phyloP scores from a whole-genome alignment of 1,284 basidiomycete species.

The Hemileia vastatrix region DNA sequence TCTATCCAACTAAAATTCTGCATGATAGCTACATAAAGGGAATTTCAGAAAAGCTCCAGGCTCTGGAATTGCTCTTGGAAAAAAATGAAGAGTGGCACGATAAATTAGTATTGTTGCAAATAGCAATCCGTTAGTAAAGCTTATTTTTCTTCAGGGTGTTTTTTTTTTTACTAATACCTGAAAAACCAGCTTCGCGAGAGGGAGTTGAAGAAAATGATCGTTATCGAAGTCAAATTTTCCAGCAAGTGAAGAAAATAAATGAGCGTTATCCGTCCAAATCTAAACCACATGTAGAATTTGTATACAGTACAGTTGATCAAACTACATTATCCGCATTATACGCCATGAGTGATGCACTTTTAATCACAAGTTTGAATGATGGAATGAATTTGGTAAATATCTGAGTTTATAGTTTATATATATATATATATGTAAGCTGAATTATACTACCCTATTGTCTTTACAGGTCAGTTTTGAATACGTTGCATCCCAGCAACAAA shows the following conservation, averaged over 20 bases:
- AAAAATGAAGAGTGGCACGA: slow-evolving; percentile 99
- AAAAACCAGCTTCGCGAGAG: slow-evolving; percentile 65
- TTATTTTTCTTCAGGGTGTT: no score
- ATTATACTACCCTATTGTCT: no score
- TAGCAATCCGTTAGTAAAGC: slow-evolving; percentile 68
- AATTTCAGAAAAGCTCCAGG: slow-evolving; percentile 94
- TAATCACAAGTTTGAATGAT: slow-evolving; percentile 87
- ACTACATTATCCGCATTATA: slow-evolving; percentile 95
- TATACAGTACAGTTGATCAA: slow-evolving; percentile 72
- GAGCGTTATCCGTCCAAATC: slow-evolving; percentile 96
- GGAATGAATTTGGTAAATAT: slow-evolving; percentile 94
- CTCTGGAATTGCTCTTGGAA: slow-evolving; percentile 85
- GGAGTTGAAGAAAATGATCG: slow-evolving; percentile 99
- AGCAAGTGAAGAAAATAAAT: slow-evolving; percentile 94
- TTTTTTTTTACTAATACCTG: no score
- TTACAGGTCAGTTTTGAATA: no score
- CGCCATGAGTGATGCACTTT: slow-evolving; percentile 87
- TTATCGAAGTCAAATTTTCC: slow-evolving; percentile 85
- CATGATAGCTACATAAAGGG: slow-evolving; percentile 77
- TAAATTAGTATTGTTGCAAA: slow-evolving; percentile 90
- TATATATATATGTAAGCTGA: no score
- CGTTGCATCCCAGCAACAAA: no score
- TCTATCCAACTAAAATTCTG: not conserved
- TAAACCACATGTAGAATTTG: slow-evolving; percentile 97
- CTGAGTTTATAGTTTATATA: no score